A percentile compares a stretch with the other conserved stretches of the same genome.
These are phyloP conservation scores for Sphagnum contortum DNA, from an alignment of 225 moss, liverwort and hornwort genomes.

Conservation along the genomic window DNA sequence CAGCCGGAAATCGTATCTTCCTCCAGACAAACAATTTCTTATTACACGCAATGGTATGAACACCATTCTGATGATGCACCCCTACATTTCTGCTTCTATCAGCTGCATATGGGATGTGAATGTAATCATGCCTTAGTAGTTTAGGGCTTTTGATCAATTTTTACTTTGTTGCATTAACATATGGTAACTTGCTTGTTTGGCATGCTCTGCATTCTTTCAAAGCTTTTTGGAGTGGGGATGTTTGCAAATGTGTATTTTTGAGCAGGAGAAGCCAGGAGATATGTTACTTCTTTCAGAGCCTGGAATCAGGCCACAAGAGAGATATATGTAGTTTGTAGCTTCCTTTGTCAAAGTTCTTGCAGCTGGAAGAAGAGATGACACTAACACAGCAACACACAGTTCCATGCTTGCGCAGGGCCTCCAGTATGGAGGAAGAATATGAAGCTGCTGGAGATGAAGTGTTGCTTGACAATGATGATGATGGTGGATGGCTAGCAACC, in stretches of 20 bases:
- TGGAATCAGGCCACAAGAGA: not conserved
- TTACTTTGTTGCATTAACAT: no score
- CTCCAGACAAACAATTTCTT: constrained; percentile 92
- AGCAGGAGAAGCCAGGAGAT: no score
- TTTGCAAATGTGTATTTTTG: no score
- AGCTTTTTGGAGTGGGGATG: no score
- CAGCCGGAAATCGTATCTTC: constrained; percentile 84
- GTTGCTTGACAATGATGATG: constrained; percentile 71
- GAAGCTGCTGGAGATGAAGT: constrained; percentile 89
- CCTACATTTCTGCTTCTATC: not conserved
- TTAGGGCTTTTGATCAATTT: no score
- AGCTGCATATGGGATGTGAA: no score
- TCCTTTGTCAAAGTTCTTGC: not conserved
- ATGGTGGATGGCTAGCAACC: constrained; percentile 92
- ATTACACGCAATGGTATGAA: constrained; percentile 93
- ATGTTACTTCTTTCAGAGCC: no score
- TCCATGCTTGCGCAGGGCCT: constrained; percentile 99
- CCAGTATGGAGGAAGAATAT: constrained; percentile 86
- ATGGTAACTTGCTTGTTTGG: no score
- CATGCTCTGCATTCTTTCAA: no score
- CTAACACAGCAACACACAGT: constrained; percentile 77
- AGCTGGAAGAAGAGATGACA: constrained; percentile 14
- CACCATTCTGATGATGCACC: not conserved
- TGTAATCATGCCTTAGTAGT: no score
- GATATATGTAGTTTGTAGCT: not conserved